Evolutionary conservation across 1,284 basidiomycete genomes (phyloP), one percentile per base, ranked within the genome.

Genomic region (Sporisorium iseilematis-ciliati): DNA sequence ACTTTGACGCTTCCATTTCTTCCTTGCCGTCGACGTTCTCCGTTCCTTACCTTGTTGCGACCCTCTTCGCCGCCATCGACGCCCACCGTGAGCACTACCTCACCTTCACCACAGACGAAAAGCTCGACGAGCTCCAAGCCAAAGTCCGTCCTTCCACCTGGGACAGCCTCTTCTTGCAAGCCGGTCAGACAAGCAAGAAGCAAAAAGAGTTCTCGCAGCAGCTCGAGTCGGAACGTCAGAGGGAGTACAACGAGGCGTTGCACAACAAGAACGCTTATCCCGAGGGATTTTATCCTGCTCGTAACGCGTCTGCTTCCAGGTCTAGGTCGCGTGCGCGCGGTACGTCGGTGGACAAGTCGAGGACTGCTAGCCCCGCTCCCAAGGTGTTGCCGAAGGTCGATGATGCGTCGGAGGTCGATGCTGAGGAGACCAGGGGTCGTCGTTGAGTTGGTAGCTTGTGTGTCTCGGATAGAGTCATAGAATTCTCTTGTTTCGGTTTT

Each of bases 51-150:
- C 66, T 69, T 1, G 72, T 75, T 3, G 73, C 73, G 21, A 38
- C 64, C 2, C 59, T 71, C 12, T 75, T 59, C 20, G 67, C 57
- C n/a, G 66, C 67, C 6, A 70, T 75, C 46, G 73, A 75, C 23
- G 66, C 57, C 45, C 73, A 75, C 46, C 65, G 67, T n/a, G 73
- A 75, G 31, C 67, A 70, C 60, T 64, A 66, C 45, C 55, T 86
- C n/a, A 88, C 92, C 35, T 86, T 88, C 68, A 88, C 90, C 3
- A 91, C 92, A 10, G 92, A 94, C 63, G 88, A 93, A 84, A 92
- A 91, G 84, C 86, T 93, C 68, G 90, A 89, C 83, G 85, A 87
- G 45, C 86, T 87, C 40, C 88, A 87, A 16, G 87, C 87, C 12
- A 78, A 80, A 57, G 82, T 86, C 31, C 50, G 33, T n/a, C 67